Evolutionary conservation across 225 moss, liverwort and hornwort genomes (phyloP), one percentile per base, ranked within the genome.

Genomic region (Bryoerythrophyllum caledonicum): DNA sequence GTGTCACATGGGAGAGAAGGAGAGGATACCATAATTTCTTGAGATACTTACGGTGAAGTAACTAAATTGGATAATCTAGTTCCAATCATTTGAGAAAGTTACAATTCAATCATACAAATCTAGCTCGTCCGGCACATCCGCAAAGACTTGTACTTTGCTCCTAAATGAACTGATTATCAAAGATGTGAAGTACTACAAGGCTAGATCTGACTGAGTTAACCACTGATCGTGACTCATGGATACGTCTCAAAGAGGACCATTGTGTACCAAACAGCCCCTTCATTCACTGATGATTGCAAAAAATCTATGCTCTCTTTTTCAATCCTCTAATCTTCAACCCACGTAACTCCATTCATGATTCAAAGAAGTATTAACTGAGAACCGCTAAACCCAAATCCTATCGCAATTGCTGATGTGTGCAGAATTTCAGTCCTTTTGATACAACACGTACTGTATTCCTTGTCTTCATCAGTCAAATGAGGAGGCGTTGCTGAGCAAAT

Each of bases 221-320:
- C 37, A 49, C 15, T 24, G 70, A 78, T 78, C 25, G 51, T 0
- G 67, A 81, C 67, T 8, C 14, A 8, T 40, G 34, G 32, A 76
- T 60, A 24, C 23, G 30, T 64, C 60, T 67, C 8, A 4, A 15
- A 3, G 63, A 58, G 63, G 58, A 63, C 82, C 67, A 63, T 62
- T 46, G 27, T 1, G 0, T 49, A 49, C 56, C 7, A 46, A 46
- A 72, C 13, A 0, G 65, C 48, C 23, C 38, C 56, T 48, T 38
- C 37, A 44, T 19, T 46, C 27, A n/a, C 46, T 11, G 27, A 74
- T 78, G 70, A 70, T 70, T 58, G 64, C 64, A 64, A 38, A 5
- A 38, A 68, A 70, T 78, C 74, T 78, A 78, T 27, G 15, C 1
- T 4, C 6, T 3, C 81, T 63, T 38, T 55, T 55, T 27, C 53